Evolutionary conservation across 768 basidiomycete species (phyloP), one percentile per base, ranked within the genome.

Genomic region (Naematelia aurantialba): DNA sequence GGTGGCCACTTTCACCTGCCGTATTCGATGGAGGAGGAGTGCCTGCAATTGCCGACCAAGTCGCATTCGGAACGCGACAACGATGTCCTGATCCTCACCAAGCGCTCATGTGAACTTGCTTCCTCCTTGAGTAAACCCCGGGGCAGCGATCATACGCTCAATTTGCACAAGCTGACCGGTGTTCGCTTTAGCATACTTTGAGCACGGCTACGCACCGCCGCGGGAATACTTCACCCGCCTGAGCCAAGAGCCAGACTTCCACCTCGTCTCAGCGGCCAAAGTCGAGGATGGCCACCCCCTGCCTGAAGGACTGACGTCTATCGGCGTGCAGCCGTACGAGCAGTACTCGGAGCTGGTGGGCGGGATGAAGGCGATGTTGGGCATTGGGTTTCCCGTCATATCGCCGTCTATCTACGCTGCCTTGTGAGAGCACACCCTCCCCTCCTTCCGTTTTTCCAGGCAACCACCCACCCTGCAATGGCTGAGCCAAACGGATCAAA

Each of bases 361-460:
- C 1, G 58, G 51, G 19, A 65, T 66, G 11, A 74, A 72, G 52
- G 68, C 66, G 13, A 58, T 76, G 60, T 51, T 76, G 2, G 75
- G 75, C 0, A 70, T 76, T 30, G 75, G 75, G 19, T 45, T 55
- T 14, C 75, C 75, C 24, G 52, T 55, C 12, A 72, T 74, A 56
- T 69, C 67, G 58, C 75, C 75, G 14, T 68, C 65, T n/a, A 70
- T 76, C 1, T 76, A 76, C 59, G 66, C 63, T 24, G 68, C 75
- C 5, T 56, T 76, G 73, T 75, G 55, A 69, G 73, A 42, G 42
- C 46, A 47, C 11, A 8, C 19, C 46, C 46, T 5, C 46, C 5
- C 8, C 25, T 47, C 42, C 42, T 44, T 19, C 19, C 19, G 12
- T 44, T 44, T 19, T 44, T 19, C 42, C 42, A 12, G 12, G 12